Percentiles rank a stretch among this genome's conserved stretches.
phyloP scores from a whole-genome alignment of 768 basidiomycete genomes.

The Guyanaporus albipodus region DNA sequence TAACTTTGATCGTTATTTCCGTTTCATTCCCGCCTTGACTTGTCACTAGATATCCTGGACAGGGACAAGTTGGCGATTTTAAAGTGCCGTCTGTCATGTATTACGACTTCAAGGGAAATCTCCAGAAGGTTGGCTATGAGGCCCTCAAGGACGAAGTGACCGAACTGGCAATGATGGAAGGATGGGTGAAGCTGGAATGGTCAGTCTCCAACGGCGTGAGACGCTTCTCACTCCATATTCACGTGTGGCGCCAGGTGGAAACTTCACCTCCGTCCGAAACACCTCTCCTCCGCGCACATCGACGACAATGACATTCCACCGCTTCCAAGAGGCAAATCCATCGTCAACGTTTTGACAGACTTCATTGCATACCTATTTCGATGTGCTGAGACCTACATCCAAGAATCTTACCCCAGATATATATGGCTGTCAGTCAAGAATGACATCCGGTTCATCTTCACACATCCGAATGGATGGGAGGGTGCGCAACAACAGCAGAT shows the following conservation, averaged over 20 bases:
- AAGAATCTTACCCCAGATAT: conserved; percentile 39
- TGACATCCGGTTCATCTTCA: conserved; percentile 46
- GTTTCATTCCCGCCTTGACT: neutral
- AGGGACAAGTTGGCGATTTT: conserved; percentile 36
- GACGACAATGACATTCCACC: conserved; percentile 32
- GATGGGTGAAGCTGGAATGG: conserved; percentile 45
- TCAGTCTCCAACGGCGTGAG: conserved; percentile 7
- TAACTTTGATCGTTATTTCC: neutral
- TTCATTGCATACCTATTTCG: conserved; percentile 41
- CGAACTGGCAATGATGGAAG: conserved; percentile 35
- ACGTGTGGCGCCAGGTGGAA: conserved; percentile 27
- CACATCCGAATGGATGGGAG: conserved; percentile 64
- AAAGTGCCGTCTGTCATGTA: conserved; percentile 47
- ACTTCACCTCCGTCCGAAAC: conserved; percentile 36
- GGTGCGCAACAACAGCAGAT: conserved; percentile 51
- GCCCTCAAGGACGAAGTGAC: conserved; percentile 34
- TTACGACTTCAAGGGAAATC: conserved; percentile 37
- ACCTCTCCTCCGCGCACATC: conserved; percentile 23
- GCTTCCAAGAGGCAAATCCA: conserved; percentile 37
- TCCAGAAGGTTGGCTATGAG: conserved; percentile 40
- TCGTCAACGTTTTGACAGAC: conserved; percentile 40
- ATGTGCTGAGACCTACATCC: conserved; percentile 42
- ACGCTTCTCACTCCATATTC: neutral
- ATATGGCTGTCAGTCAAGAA: conserved; percentile 42
- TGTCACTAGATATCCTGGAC: conserved; percentile 32